Evolutionary conservation across 345 rosid genomes (phyloP).

Genomic region (Sisymbrium irio): DNA sequence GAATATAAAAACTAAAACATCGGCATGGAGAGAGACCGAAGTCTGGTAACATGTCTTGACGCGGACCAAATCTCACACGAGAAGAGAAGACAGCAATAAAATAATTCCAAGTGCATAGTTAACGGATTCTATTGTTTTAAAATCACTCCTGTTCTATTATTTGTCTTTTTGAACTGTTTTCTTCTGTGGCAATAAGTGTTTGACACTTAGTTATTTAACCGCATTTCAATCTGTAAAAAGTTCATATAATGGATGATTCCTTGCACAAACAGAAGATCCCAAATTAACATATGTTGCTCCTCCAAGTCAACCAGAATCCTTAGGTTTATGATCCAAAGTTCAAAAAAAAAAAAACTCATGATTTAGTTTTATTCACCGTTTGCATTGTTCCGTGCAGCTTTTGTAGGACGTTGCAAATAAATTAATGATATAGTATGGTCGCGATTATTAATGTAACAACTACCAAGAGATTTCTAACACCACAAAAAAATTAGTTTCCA

Average conservation of each 20-base stretch:
- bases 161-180: constrained; percentile 23
- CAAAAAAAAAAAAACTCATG: background rate
- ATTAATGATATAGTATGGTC: constrained; percentile 13
- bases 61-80: constrained; percentile 25
- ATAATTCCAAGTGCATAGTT: constrained; percentile 19
- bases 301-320: constrained; percentile 30
- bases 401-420: background rate
- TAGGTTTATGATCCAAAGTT: constrained; percentile 7
- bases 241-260: constrained; percentile 25
- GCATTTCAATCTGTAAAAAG: constrained; percentile 16
- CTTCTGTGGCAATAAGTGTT: constrained; percentile 26
- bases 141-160: background rate
- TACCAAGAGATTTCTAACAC: constrained; percentile 17
- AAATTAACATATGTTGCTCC: constrained; percentile 12
- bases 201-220: constrained; percentile 23
- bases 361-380: background rate
- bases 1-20: constrained; percentile 29
- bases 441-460: constrained; percentile 22
- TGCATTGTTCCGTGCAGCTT: background rate
- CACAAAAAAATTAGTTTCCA: background rate
- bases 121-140: background rate
- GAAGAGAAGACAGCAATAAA: constrained; percentile 24
- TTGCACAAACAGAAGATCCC: constrained; percentile 35
- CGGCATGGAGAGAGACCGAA: constrained; percentile 33
- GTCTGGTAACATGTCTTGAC: constrained; percentile 25